Evolutionary conservation across 169 alveolate species (phyloP), one percentile per base, ranked within the genome.

Genomic region (Plasmodium fragile): DNA sequence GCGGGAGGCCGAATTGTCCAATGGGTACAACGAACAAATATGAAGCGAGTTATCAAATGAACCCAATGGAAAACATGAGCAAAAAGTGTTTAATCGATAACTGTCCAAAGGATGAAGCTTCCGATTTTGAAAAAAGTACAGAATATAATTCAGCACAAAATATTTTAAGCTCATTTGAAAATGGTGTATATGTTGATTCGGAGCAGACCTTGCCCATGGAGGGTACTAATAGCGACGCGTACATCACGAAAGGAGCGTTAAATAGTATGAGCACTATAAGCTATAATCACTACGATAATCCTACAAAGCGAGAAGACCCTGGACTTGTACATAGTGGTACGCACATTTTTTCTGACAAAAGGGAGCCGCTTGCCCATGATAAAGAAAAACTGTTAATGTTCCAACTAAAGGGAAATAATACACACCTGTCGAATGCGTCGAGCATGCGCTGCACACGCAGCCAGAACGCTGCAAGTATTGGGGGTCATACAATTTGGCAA

Each of bases 111-210:
- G 34, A 28, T 70, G 52, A 10, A 1, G 82, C 71, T 13, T 18
- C 70, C 8, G 82, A 82, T n/a, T 69, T 43, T 16, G 82, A 82
- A 82, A 43, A 70, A 69, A 45, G 55, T 22, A 65, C 73, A 43
- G 49, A 18, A 16, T 82, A 39, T 34, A 79, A 82, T 82, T 82
- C 92, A 34, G 82, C 71, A 43, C 85, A 84, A 84, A 84, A 84
- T 72, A 22, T 84, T 45, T 84, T 72, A 8, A 72, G 78, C 30
- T 10, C 65, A 72, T 84, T 72, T 75, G 65, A 34, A 34, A 84
- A 53, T 28, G 28, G 78, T 32, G 41, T 59, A 43, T 82, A 34
- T 81, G 55, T 32, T 18, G 41, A 18, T 52, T 55, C 90, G 41
- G 43, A 81, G 70, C 90, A 49, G 52, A 81, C 90, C 13, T 79